Base-by-base conservation (phyloP, 192 early-diverging fungal genomes). In the Backusella luteola region DNA sequence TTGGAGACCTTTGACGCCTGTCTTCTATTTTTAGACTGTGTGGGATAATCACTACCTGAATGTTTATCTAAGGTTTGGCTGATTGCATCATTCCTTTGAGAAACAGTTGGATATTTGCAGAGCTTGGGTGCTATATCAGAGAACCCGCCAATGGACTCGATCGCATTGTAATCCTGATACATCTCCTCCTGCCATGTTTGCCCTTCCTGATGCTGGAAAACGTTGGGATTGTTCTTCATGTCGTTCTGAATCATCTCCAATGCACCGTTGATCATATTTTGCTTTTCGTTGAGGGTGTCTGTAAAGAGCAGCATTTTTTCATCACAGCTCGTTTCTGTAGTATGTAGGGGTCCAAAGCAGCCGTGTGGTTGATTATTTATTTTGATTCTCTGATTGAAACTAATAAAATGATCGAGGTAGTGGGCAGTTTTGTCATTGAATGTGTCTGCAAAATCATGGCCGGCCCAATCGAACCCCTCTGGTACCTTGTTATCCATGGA, bases 381-480 rank as follows among this genome's bases (percentile, higher is more conserved):
- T 42, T 39, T 23, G 8, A 49, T 71, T 29, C 42, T 41, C 8
- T 71, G 70, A 17, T 49, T 44, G 29, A 34, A 71, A 19, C 26
- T 44, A 6, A 41, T 49, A 19, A 34, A 71, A 12, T 44, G 19
- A 12, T 49, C 44, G 1, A 41, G 23, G 6, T 49, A 29, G 8
- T 41, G 8, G 15, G 9, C n/a, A 11, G 70, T 17, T 19, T 46
- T 71, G 5, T 36, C 35, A 42, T 36, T 44, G 21, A 71, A 32
- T 29, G 70, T 71, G 15, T 71, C 3, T 29, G 42, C 23, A 44
- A 71, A 71, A 8, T 71, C 70, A 46, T 49, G 36, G 29, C 21
- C 15, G 23, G 52, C 68, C 78, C 78, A 79, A 59, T 79, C 78
- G 9, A 69, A 41, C 0, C 67, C n/a, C 35, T 79, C 73, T 5